These are phyloP conservation scores for Penicillium sp. DNA, from an alignment of 2,329 filamentous ascomycete species.

Conservation along the genomic window DNA sequence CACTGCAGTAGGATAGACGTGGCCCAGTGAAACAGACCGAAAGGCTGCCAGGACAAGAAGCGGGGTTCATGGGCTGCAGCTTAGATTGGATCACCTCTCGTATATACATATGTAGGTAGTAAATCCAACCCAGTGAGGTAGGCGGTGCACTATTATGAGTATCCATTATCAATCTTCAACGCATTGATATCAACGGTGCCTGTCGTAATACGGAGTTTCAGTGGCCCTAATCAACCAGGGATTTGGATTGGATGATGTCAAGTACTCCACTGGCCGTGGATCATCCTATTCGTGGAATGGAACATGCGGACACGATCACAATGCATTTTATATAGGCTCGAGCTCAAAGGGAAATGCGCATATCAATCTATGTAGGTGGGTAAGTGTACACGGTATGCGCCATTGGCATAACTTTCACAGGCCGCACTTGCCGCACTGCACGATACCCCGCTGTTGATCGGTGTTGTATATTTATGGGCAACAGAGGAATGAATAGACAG, in stretches of 20 bases:
- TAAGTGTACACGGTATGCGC: neutral
- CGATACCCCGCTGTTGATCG: constrained; percentile 6
- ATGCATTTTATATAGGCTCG: constrained; percentile 1
- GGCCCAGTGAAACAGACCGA: constrained; percentile 6
- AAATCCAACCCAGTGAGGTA: neutral
- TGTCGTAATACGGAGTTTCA: neutral
- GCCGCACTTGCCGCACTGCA: constrained; percentile 22
- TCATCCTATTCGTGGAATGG: constrained; percentile 1
- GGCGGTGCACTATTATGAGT: constrained; percentile 3
- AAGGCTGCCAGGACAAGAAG: neutral
- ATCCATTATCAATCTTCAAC: constrained; percentile 20
- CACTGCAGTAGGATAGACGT: constrained; percentile 10
- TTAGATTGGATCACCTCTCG: constrained; percentile 2
- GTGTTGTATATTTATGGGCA: neutral
- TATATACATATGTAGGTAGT: too few relatives aligned
- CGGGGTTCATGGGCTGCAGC: constrained; percentile 7
- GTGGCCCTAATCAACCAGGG: neutral
- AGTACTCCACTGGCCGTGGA: neutral
- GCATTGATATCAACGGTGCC: constrained; percentile 6
- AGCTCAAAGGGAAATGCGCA: neutral
- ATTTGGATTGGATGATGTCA: constrained; percentile 1
- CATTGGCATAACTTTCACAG: constrained; percentile 5
- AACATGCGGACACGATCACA: constrained; percentile 1
- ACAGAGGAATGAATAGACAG: neutral
- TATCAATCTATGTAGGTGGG: neutral